These are phyloP conservation scores for Paraconiothyrium brasiliense DNA, from an alignment of 2,329 filamentous ascomycete species.

Conservation along the genomic window DNA sequence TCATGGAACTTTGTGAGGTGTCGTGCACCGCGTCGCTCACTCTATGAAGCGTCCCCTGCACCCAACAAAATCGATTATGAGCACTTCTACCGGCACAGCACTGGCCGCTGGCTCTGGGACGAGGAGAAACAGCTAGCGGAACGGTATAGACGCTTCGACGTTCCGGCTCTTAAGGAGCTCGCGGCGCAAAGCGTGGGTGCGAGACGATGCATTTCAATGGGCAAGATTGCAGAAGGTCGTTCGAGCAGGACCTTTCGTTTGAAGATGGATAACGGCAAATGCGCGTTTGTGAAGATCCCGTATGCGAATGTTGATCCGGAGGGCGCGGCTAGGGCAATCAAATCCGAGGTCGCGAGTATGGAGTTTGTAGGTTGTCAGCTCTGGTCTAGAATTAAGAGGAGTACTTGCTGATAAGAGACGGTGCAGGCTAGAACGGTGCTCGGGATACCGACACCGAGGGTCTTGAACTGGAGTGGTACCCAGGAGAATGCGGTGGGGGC, in stretches of 20 bases:
- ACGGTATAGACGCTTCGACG: constrained; percentile 47
- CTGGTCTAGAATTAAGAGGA: no score
- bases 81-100: constrained; percentile 29
- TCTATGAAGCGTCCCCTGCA: background rate
- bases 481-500: constrained; percentile 31
- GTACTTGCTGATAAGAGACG: background rate
- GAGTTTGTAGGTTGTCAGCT: constrained; percentile 25
- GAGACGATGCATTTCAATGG: constrained; percentile 46
- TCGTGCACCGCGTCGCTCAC: no score
- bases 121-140: constrained; percentile 46
- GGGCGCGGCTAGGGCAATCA: constrained; percentile 22
- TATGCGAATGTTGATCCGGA: constrained; percentile 13
- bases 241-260: constrained; percentile 39
- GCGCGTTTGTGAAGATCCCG: constrained; percentile 29
- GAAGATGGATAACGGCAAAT: constrained; percentile 31
- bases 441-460: constrained; percentile 34
- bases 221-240: constrained; percentile 37
- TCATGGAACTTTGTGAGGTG: no score
- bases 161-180: constrained; percentile 44
- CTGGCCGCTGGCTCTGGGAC: constrained; percentile 39
- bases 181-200: constrained; percentile 43
- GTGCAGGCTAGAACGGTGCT: constrained; percentile 17
- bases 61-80: background rate
- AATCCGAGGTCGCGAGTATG: constrained; percentile 34
- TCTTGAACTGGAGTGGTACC: constrained; percentile 31